A percentile compares a stretch with the other conserved stretches of the same genome.
Evolutionary conservation across 768 basidiomycete species (phyloP).

Genomic region (Boletus barrowsii): DNA sequence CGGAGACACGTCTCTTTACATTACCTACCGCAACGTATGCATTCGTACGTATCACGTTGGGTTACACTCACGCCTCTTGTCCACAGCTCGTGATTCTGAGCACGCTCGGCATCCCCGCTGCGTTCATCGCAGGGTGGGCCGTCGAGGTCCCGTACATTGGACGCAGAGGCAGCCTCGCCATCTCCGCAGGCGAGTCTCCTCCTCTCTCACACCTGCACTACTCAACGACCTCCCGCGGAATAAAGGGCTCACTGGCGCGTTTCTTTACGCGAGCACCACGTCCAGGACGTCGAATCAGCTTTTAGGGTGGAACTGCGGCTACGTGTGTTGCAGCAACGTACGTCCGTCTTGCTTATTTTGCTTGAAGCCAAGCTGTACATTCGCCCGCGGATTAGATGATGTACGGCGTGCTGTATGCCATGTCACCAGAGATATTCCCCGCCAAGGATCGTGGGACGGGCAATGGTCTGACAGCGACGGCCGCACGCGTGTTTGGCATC

Average conservation of each 20-base stretch:
- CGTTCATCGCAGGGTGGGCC: slow-evolving; percentile 67
- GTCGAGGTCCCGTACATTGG: slow-evolving; percentile 66
- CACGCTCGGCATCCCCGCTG: slow-evolving; percentile 65
- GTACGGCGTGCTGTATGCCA: slow-evolving; percentile 73
- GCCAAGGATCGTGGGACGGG: slow-evolving; percentile 74
- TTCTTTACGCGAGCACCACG: slow-evolving; percentile 76
- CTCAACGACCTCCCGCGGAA: slow-evolving; percentile 46
- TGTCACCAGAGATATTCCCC: slow-evolving; percentile 69
- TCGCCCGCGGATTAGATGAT: slow-evolving; percentile 50
- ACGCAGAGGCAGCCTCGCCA: slow-evolving; percentile 61
- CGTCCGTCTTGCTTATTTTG: slow-evolving; percentile 8
- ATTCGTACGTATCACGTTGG: no score
- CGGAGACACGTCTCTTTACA: slow-evolving; percentile 66
- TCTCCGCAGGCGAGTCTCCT: slow-evolving; percentile 54
- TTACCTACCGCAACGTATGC: slow-evolving; percentile 68
- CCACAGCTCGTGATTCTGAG: slow-evolving; percentile 67
- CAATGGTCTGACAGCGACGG: slow-evolving; percentile 59
- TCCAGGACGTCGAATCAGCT: slow-evolving; percentile 63
- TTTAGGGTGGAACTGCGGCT: slow-evolving; percentile 80
- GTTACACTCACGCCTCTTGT: not conserved
- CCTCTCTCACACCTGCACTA: slow-evolving; percentile 26
- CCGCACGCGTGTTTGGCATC: slow-evolving; percentile 64
- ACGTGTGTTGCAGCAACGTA: slow-evolving; percentile 62
- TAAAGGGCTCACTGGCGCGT: slow-evolving; percentile 67
- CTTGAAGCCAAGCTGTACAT: no score